Evolutionary conservation across 2,329 filamentous ascomycete genomes (phyloP).

Genomic region (Clarireedia sp.): DNA sequence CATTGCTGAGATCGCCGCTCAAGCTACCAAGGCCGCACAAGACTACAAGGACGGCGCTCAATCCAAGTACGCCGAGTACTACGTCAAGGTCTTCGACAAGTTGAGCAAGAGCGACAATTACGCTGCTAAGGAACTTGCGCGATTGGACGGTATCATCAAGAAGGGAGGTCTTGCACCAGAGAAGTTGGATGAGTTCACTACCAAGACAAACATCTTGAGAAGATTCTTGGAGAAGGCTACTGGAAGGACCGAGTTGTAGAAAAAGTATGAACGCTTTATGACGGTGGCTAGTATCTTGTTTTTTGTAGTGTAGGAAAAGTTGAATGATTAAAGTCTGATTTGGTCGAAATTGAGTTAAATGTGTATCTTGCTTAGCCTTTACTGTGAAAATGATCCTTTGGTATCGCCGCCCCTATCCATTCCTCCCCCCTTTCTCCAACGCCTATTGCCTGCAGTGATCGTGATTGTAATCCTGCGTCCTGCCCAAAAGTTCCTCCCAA

Average conservation of each 20-base stretch:
- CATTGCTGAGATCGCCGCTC: constrained; percentile 56
- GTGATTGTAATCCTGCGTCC: not conserved
- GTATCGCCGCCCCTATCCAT: not conserved
- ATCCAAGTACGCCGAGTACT: constrained; percentile 85
- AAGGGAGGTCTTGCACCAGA: constrained; percentile 79
- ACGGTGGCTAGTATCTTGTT: not conserved
- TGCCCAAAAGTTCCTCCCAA: not conserved
- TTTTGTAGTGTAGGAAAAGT: not conserved
- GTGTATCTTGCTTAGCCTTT: too few species aligned
- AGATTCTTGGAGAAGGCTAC: constrained; percentile 60
- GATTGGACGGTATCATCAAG: constrained; percentile 70
- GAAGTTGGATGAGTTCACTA: constrained; percentile 83
- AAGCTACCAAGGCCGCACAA: constrained; percentile 65
- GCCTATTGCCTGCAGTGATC: not conserved
- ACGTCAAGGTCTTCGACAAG: constrained; percentile 86
- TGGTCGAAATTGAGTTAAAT: too few species aligned
- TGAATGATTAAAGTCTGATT: not conserved
- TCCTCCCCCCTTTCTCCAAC: not conserved
- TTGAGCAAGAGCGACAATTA: constrained; percentile 68
- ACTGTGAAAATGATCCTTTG: not conserved
- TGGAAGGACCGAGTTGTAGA: constrained; percentile 49
- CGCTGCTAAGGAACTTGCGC: constrained; percentile 74
- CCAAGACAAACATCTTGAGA: constrained; percentile 79
- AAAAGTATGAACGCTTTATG: constrained; percentile 9
- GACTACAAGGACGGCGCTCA: constrained; percentile 53